Evolutionary conservation across 31 red algal species (phyloP), one percentile per base, ranked within the genome.

Genomic region (Odonthalia washingtoniensis): DNA sequence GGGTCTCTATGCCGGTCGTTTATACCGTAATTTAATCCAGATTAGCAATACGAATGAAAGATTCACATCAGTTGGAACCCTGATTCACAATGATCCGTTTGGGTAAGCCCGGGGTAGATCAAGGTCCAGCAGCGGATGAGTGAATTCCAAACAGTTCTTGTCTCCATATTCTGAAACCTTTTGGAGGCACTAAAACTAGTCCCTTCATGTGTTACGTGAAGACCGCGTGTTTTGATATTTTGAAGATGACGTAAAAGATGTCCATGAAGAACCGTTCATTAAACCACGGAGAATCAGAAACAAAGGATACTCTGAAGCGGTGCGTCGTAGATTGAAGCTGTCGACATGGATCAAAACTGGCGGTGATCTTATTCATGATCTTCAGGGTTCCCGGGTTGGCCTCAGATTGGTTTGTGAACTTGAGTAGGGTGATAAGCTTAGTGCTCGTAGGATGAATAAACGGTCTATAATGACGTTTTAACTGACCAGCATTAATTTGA

Each of bases 281-380:
- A n/a, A n/a, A 81, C 2, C 78, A 57, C 3, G 60, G 30, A 45
- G 38, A 53, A 32, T 57, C 4, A 17, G 37, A 36, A 2, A 32
- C 66, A 74, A 74, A 52, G 40, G 46, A 62, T 1, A 86, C 83
- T 3, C 53, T 26, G 41, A 86, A 76, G 45, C 83, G 70, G 2
- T 32, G 43, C 1, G 9, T 27, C 1, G 46, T 34, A 35, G 21
- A 28, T 3, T 52, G n/a, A 32, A 62, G 31, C 1, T 40, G 3
- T 45, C 75, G 68, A 27, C 83, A 86, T 6, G 70, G 37, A 3
- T 64, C 68, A 49, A 39, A 66, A 4, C 68, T 66, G 2, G 5
- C 46, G 4, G 83, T 4, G 0, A 75, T 37, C 6, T 86, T 44
- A 16, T 77, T 3, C 2, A 74, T 35, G 0, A 30, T 40, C 1